phyloP scores from a whole-genome alignment of 371 early-diverging fungal genomes.

The Apophysomyces variabilis region DNA sequence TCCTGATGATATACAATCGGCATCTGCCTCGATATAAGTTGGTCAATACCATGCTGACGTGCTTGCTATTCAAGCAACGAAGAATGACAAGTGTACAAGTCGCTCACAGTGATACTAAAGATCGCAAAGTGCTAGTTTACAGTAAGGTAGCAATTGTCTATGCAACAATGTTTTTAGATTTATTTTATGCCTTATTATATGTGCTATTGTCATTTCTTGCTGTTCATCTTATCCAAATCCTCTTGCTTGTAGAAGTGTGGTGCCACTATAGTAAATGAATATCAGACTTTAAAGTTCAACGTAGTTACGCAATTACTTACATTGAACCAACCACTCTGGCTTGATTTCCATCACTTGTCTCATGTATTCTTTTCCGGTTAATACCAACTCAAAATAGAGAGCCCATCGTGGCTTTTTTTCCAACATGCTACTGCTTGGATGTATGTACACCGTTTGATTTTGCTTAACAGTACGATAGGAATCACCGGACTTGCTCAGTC shows the following conservation, averaged over 20 bases:
- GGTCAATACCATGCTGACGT: no score
- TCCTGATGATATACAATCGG: no score
- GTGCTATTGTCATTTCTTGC: neutral
- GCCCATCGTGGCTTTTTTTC: slow-evolving; percentile 82
- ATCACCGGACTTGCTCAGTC: slow-evolving; percentile 84
- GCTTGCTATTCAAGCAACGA: no score
- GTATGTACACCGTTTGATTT: slow-evolving; percentile 90
- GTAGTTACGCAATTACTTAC: slow-evolving; percentile 33
- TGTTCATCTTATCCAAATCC: slow-evolving; percentile 49
- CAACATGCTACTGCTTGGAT: slow-evolving; percentile 87
- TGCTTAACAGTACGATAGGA: slow-evolving; percentile 92
- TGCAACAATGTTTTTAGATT: no score
- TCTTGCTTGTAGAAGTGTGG: slow-evolving; percentile 91
- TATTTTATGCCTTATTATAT: no score
- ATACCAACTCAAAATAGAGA: slow-evolving; percentile 91
- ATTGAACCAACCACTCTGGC: slow-evolving; percentile 90
- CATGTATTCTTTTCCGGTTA: slow-evolving; percentile 96
- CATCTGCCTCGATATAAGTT: no score
- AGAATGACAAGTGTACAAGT: no score
- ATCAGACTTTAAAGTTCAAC: slow-evolving; percentile 1
- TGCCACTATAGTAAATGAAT: slow-evolving; percentile 56
- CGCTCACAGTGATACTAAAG: no score
- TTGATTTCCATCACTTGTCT: slow-evolving; percentile 94
- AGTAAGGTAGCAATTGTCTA: no score
- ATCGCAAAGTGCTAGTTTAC: no score